A percentile compares a stretch with the other conserved stretches of the same genome.
phyloP scores from a whole-genome alignment of 371 early-diverging fungal genomes.

The Mortierella sp. region DNA sequence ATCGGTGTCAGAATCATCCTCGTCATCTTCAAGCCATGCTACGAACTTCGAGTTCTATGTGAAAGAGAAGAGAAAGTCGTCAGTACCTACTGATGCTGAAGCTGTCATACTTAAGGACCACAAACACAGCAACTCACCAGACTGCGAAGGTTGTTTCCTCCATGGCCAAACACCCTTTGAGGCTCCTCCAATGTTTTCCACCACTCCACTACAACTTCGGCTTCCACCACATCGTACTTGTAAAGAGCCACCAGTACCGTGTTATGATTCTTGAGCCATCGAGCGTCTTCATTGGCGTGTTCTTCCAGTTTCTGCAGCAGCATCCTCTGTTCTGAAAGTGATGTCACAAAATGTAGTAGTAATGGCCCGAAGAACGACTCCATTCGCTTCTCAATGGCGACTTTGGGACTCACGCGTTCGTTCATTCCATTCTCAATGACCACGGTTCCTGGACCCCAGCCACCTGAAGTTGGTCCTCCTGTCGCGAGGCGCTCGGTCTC shows the following conservation, averaged over 20 bases:
- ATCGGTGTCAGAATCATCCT: conserved; percentile 38
- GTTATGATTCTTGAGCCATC: conserved; percentile 38
- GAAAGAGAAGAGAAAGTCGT: background rate
- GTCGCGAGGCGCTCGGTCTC: conserved; percentile 28
- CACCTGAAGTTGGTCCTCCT: conserved; percentile 30
- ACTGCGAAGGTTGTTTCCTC: conserved; percentile 31
- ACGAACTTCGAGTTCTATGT: conserved; percentile 39
- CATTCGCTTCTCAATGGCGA: conserved; percentile 21
- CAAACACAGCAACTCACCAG: conserved; percentile 17
- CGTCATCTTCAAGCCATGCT: conserved; percentile 51
- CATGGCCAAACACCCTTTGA: conserved; percentile 25
- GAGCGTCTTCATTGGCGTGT: conserved; percentile 12
- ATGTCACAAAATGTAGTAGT: conserved; percentile 37
- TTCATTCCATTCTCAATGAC: conserved; percentile 24
- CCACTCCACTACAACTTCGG: conserved; percentile 44
- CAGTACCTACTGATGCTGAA: too few relatives aligned
- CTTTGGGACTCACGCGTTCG: conserved; percentile 15
- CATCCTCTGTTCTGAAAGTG: conserved; percentile 20
- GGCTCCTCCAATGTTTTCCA: conserved; percentile 34
- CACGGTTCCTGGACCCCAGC: conserved; percentile 11
- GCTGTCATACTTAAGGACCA: background rate
- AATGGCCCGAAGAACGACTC: conserved; percentile 37
- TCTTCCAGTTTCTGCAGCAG: conserved; percentile 23
- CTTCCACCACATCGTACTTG: conserved; percentile 40
- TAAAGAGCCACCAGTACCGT: conserved; percentile 37